Percentiles rank a stretch among this genome's conserved stretches.
Evolutionary conservation across 2,329 filamentous ascomycete genomes (phyloP).

Genomic region (Rhynchosporium graminicola): DNA sequence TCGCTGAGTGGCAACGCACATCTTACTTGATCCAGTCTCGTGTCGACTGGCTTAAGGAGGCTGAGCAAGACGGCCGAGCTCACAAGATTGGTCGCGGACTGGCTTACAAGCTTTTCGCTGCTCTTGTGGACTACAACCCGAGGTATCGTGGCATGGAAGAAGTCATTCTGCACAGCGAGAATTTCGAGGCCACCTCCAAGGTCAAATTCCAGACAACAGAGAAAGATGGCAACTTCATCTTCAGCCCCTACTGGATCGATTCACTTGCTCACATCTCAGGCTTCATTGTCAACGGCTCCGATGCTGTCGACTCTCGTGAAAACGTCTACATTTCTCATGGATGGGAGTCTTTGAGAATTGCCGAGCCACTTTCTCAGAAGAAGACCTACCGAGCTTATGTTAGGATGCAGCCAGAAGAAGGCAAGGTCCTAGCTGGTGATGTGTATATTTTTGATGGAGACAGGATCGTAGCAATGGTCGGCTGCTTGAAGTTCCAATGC

Average conservation of each 20-base stretch:
- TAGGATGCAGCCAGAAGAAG: slow-evolving; percentile 54
- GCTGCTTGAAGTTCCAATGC: slow-evolving; percentile 38
- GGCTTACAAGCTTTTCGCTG: slow-evolving; percentile 71
- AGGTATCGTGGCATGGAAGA: slow-evolving; percentile 60
- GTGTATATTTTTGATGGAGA: slow-evolving; percentile 53
- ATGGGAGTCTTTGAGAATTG: slow-evolving; percentile 56
- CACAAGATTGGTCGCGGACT: slow-evolving; percentile 73
- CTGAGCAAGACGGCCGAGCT: slow-evolving; percentile 64
- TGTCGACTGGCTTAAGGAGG: slow-evolving; percentile 58
- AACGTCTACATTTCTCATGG: slow-evolving; percentile 61
- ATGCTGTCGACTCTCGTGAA: slow-evolving; percentile 55
- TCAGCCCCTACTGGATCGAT: slow-evolving; percentile 60
- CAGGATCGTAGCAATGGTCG: slow-evolving; percentile 34
- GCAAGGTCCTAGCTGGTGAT: slow-evolving; percentile 55
- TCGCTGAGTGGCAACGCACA: slow-evolving; percentile 65
- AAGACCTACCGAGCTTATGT: slow-evolving; percentile 59
- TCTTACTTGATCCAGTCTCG: slow-evolving; percentile 69
- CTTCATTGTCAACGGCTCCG: slow-evolving; percentile 61
- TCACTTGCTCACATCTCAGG: slow-evolving; percentile 60
- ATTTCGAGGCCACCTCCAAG: slow-evolving; percentile 46
- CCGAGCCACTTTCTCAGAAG: slow-evolving; percentile 47
- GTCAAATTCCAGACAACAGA: slow-evolving; percentile 45
- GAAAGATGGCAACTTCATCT: slow-evolving; percentile 53
- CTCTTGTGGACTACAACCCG: slow-evolving; percentile 57
- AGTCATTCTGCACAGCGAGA: slow-evolving; percentile 49